phyloP scores from a whole-genome alignment of 305 asterid species.

The Fraxinus ornus region DNA sequence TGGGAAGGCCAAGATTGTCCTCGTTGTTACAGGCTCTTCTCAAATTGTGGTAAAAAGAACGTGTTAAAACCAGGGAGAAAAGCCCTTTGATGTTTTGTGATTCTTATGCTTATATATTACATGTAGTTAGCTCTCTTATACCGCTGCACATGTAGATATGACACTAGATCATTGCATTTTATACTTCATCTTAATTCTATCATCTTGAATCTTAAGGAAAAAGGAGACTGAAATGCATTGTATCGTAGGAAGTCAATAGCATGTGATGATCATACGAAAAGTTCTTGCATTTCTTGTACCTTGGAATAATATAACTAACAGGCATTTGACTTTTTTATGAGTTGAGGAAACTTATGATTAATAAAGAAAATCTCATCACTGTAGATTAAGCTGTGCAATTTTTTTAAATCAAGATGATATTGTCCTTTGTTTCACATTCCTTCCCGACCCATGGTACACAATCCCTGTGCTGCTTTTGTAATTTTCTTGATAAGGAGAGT shows the following conservation, averaged over 20 bases:
- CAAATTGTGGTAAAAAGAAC: neutral
- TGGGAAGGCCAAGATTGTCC: neutral
- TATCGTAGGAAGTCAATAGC: neutral
- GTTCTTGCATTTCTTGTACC: neutral
- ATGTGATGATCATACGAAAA: neutral
- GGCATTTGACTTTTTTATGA: neutral
- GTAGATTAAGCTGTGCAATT: neutral
- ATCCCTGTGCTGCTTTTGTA: neutral
- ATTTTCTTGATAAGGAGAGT: neutral
- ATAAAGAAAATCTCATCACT: neutral
- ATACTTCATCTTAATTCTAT: neutral
- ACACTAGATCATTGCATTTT: neutral
- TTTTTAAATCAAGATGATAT: neutral
- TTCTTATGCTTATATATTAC: neutral
- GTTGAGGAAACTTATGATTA: neutral
- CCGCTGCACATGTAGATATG: neutral
- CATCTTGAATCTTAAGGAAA: neutral
- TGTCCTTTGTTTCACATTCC: neutral
- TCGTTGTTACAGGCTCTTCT: neutral
- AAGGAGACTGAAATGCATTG: neutral
- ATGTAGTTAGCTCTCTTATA: neutral
- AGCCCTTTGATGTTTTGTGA: neutral
- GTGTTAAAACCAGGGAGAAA: neutral
- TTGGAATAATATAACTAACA: neutral
- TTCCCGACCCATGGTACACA: neutral